A percentile compares a stretch with the other conserved stretches of the same genome.
These are phyloP conservation scores for Trifolium repens DNA, from an alignment of 306 rosid genomes.

Conservation along the genomic window DNA sequence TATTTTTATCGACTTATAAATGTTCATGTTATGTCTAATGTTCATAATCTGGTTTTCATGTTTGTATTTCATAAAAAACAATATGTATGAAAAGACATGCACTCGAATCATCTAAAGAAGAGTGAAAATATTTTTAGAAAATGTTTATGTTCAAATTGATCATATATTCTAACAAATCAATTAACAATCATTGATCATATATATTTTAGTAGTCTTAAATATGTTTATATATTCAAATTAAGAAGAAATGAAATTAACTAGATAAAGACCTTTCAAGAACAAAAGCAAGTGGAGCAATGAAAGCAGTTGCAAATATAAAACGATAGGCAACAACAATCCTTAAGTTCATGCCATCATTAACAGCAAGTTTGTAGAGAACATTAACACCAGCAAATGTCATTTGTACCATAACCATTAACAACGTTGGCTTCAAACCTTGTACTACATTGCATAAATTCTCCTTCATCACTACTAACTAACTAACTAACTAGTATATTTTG, in stretches of 20 bases:
- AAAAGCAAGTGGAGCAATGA: conserved; percentile 64
- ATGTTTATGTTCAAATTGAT: background rate
- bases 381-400: conserved; percentile 57
- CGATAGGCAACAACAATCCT: conserved; percentile 69
- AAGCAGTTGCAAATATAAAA: conserved; percentile 58
- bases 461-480: background rate
- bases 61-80: too few species aligned
- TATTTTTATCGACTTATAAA: too few species aligned
- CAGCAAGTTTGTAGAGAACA: conserved; percentile 67
- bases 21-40: too few species aligned
- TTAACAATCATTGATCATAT: background rate
- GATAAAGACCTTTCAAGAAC: conserved; percentile 57
- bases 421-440: conserved; percentile 51
- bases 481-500: too few species aligned
- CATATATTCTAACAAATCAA: background rate
- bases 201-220: too few species aligned
- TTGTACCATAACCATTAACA: conserved; percentile 62
- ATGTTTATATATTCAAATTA: background rate
- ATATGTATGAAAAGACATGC: background rate
- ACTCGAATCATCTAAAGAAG: background rate
- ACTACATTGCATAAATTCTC: conserved; percentile 28
- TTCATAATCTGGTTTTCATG: too few species aligned
- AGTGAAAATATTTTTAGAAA: background rate
- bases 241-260: background rate
- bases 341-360: conserved; percentile 67